A percentile compares a stretch with the other conserved stretches of the same genome.
Conservation (phyloP, 1,284 basidiomycete species). For the Xerocomus minutiporus region DNA sequence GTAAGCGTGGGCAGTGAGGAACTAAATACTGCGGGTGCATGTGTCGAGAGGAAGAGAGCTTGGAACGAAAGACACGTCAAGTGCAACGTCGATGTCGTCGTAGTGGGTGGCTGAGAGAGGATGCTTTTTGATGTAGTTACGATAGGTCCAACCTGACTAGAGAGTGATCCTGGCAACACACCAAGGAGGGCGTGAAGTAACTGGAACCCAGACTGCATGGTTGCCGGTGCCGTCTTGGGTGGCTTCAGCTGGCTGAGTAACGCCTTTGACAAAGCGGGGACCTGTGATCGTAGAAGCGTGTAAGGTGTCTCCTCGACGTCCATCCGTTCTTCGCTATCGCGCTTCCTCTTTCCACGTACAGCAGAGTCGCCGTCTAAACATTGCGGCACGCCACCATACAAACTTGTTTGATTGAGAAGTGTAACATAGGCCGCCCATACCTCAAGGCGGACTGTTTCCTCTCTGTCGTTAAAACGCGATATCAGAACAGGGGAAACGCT, state of each 20-base stretch:
- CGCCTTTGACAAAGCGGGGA: constrained; percentile 75
- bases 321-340: constrained; percentile 66
- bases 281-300: constrained; percentile 65
- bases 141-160: constrained; percentile 63
- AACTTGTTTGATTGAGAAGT: constrained; percentile 78
- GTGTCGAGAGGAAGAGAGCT: constrained; percentile 76
- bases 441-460: constrained; percentile 94
- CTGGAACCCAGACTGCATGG: constrained; percentile 81
- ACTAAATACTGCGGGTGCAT: constrained; percentile 65
- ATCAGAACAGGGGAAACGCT: constrained; percentile 85
- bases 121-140: constrained; percentile 60
- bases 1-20: constrained; percentile 62
- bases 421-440: constrained; percentile 83
- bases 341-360: constrained; percentile 71
- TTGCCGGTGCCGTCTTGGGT: constrained; percentile 72
- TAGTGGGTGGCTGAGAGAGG: constrained; percentile 58
- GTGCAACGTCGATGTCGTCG: constrained; percentile 70
- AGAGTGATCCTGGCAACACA: constrained; percentile 81
- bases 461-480: constrained; percentile 88
- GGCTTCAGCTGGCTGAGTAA: constrained; percentile 82
- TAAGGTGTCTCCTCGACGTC: constrained; percentile 77
- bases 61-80: constrained; percentile 84
- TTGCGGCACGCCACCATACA: constrained; percentile 62
- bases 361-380: constrained; percentile 46
- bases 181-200: constrained; percentile 74